These are phyloP conservation scores for Platanus orientalis DNA, from an alignment of 164 flowering plant genomes.

Conservation along the genomic window DNA sequence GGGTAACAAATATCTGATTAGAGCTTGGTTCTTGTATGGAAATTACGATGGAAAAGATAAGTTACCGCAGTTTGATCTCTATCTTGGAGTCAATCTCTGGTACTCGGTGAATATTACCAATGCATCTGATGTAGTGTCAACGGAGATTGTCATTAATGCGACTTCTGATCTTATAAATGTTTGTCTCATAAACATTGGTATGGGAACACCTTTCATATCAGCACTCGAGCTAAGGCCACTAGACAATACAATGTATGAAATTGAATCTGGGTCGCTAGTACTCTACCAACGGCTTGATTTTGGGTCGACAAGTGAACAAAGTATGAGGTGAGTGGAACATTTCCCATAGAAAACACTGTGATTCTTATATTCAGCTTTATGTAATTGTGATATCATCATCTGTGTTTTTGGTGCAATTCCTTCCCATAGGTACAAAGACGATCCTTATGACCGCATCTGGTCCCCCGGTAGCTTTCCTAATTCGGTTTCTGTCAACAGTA, in stretches of 20 bases:
- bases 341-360: too few species aligned
- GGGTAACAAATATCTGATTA: slow-evolving; percentile 31
- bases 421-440: slow-evolving; percentile 3
- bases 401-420: neutral
- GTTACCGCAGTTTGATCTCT: too few species aligned
- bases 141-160: slow-evolving; percentile 27
- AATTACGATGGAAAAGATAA: slow-evolving; percentile 22
- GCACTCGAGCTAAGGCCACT: slow-evolving; percentile 28
- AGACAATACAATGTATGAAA: slow-evolving; percentile 10
- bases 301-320: slow-evolving; percentile 7
- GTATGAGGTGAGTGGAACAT: neutral
- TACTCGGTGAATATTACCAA: slow-evolving; percentile 3
- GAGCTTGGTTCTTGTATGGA: too few species aligned
- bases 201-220: slow-evolving; percentile 41
- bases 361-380: too few species aligned
- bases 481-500: neutral
- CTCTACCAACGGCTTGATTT: slow-evolving; percentile 5
- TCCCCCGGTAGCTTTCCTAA: neutral
- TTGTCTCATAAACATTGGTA: slow-evolving; percentile 36
- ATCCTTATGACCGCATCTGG: slow-evolving; percentile 15
- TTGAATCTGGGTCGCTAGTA: slow-evolving; percentile 17
- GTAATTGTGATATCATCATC: neutral
- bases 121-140: neutral
- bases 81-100: too few species aligned
- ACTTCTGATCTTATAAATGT: slow-evolving; percentile 17